These are phyloP conservation scores for Blastobotrys raffinosifermentans DNA, from an alignment of 1,139 yeast genomes.

Conservation along the genomic window DNA sequence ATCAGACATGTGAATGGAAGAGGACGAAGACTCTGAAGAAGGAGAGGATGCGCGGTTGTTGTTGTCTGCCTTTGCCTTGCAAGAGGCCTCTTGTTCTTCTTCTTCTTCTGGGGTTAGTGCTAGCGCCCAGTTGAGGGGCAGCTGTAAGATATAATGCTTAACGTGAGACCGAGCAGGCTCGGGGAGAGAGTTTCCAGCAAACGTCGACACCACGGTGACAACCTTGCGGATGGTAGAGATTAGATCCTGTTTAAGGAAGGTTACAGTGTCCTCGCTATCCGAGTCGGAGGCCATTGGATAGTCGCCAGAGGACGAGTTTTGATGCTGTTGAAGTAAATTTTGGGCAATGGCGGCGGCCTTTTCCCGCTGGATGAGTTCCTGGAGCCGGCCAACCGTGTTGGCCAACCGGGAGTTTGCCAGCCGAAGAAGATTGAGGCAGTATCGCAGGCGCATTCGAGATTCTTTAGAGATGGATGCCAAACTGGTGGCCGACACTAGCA, in stretches of 20 bases:
- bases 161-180: conserved; percentile 85
- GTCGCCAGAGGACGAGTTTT: conserved; percentile 15
- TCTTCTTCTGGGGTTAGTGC: conserved; percentile 21
- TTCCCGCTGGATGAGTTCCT: conserved; percentile 44
- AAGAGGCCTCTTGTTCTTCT: background rate
- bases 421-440: conserved; percentile 66
- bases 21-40: conserved; percentile 4
- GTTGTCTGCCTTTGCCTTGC: background rate
- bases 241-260: conserved; percentile 66
- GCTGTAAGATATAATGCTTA: conserved; percentile 64
- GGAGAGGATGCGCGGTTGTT: conserved; percentile 7
- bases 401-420: conserved; percentile 71
- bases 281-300: conserved; percentile 4
- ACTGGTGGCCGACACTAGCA: conserved; percentile 39
- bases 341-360: conserved; percentile 26
- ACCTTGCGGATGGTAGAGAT: conserved; percentile 85
- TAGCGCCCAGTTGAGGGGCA: conserved; percentile 63
- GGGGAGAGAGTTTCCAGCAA: conserved; percentile 66
- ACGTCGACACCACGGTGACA: conserved; percentile 77
- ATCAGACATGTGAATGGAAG: background rate
- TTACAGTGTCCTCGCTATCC: conserved; percentile 26
- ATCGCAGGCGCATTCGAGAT: conserved; percentile 62
- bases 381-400: conserved; percentile 56
- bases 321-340: conserved; percentile 24
- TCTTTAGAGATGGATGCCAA: conserved; percentile 50